Evolutionary conservation across 306 rosid species (phyloP).

Genomic region (Oemleria cerasiformis): DNA sequence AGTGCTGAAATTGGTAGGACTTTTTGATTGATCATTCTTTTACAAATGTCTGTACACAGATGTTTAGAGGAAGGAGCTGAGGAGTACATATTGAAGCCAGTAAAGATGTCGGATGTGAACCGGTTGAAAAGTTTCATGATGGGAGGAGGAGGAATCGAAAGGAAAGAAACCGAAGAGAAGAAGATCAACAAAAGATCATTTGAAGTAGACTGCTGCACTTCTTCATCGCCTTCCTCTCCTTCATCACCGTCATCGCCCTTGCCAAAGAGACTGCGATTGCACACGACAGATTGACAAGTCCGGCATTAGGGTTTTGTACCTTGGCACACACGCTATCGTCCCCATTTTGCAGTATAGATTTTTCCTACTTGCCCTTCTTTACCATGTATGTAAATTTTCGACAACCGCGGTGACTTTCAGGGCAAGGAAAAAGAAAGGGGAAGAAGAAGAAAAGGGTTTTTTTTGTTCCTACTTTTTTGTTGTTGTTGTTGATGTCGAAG

Average conservation of each 20-base stretch:
- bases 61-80: constrained; percentile 99
- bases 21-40: background rate
- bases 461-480: background rate
- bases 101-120: constrained; percentile 75
- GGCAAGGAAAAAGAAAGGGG: background rate
- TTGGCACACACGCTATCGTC: background rate
- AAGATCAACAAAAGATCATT: constrained; percentile 31
- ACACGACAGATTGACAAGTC: constrained; percentile 19
- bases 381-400: background rate
- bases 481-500: constrained; percentile 2
- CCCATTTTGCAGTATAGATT: constrained; percentile 12
- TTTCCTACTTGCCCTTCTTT: constrained; percentile 2
- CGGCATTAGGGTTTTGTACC: background rate
- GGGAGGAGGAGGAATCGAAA: constrained; percentile 46
- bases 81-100: constrained; percentile 83
- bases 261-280: constrained; percentile 57
- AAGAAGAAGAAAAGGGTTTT: background rate
- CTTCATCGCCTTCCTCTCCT: constrained; percentile 11
- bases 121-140: constrained; percentile 66
- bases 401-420: background rate
- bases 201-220: constrained; percentile 33
- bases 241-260: constrained; percentile 24
- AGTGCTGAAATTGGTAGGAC: background rate
- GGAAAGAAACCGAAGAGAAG: constrained; percentile 38
- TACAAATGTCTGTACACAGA: constrained; percentile 30